These are phyloP conservation scores for Hypoxylon perforatum DNA, from an alignment of 495 filamentous ascomycete species.

Conservation along the genomic window DNA sequence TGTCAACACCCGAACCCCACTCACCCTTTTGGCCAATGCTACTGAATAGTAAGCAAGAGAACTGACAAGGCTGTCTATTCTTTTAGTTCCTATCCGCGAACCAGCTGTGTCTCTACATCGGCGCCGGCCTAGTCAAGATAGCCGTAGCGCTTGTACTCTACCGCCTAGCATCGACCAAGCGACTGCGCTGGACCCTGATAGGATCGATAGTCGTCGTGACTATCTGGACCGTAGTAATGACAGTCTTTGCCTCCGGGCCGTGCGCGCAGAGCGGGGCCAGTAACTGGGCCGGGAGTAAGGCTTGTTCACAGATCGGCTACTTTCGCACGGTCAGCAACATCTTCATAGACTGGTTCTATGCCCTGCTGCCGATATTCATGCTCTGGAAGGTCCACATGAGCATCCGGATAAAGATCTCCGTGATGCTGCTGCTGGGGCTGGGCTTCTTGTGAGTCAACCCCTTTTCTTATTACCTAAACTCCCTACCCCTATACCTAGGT, in stretches of 20 bases:
- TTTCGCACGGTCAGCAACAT: constrained; percentile 46
- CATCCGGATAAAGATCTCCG: constrained; percentile 33
- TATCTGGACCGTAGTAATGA: constrained; percentile 44
- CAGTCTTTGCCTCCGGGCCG: constrained; percentile 43
- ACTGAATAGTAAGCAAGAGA: background rate
- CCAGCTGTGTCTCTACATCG: constrained; percentile 43
- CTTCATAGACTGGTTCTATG: constrained; percentile 49
- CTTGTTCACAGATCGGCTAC: constrained; percentile 41
- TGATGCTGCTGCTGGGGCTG: constrained; percentile 40
- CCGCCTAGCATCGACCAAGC: constrained; percentile 36
- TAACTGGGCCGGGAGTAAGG: constrained; percentile 43
- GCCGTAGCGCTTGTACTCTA: constrained; percentile 46
- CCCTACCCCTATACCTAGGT: background rate
- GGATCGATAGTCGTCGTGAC: constrained; percentile 40
- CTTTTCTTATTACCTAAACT: background rate
- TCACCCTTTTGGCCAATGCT: background rate
- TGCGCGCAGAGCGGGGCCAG: constrained; percentile 40
- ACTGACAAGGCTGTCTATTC: constrained; percentile 1
- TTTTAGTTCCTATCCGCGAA: constrained; percentile 42
- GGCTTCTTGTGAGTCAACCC: constrained; percentile 42
- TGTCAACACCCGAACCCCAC: background rate
- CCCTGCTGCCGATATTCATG: constrained; percentile 39
- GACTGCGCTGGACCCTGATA: constrained; percentile 33
- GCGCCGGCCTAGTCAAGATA: constrained; percentile 44
- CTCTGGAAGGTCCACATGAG: constrained; percentile 38